Percentiles rank a stretch among this genome's conserved stretches.
Evolutionary conservation across 2,329 filamentous ascomycete species (phyloP).

Genomic region (Thermothelomyces thermophilus): DNA sequence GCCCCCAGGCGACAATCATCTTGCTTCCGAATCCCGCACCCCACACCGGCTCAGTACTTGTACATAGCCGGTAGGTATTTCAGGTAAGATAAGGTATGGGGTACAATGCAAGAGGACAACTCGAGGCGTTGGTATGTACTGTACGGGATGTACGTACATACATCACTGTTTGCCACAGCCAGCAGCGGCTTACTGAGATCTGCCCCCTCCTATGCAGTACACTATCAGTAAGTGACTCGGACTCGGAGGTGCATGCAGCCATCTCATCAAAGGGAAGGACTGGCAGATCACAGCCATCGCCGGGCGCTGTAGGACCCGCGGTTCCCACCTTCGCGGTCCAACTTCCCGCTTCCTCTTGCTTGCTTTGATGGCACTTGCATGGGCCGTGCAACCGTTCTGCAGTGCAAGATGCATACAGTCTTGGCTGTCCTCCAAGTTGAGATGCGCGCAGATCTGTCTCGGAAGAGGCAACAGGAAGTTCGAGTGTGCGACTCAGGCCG

Average conservation of each 20-base stretch:
- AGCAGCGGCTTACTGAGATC: constrained; percentile 3
- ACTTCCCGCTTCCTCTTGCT: neutral
- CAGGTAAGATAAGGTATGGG: too few relatives aligned
- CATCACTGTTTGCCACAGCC: constrained; percentile 6
- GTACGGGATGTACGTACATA: too few relatives aligned
- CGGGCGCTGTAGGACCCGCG: neutral
- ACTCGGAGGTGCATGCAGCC: neutral
- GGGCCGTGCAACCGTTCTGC: too few relatives aligned
- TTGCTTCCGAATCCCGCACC: neutral
- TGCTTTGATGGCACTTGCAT: neutral
- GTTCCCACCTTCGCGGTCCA: too few relatives aligned
- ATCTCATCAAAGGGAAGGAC: neutral
- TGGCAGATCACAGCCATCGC: too few relatives aligned
- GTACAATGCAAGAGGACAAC: too few relatives aligned
- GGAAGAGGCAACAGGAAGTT: too few relatives aligned
- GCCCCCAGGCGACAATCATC: neutral
- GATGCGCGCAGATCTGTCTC: neutral
- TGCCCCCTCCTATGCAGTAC: constrained; percentile 3
- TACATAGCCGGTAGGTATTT: too few relatives aligned
- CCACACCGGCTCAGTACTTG: too few relatives aligned
- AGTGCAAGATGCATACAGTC: neutral
- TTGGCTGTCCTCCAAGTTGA: neutral
- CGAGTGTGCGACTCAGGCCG: too few relatives aligned
- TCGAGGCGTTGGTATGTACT: too few relatives aligned
- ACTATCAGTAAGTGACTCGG: too few relatives aligned